Percentiles rank a stretch among this genome's conserved stretches.
Evolutionary conservation across 768 basidiomycete species (phyloP).

Genomic region (Fomitopsis serialis): DNA sequence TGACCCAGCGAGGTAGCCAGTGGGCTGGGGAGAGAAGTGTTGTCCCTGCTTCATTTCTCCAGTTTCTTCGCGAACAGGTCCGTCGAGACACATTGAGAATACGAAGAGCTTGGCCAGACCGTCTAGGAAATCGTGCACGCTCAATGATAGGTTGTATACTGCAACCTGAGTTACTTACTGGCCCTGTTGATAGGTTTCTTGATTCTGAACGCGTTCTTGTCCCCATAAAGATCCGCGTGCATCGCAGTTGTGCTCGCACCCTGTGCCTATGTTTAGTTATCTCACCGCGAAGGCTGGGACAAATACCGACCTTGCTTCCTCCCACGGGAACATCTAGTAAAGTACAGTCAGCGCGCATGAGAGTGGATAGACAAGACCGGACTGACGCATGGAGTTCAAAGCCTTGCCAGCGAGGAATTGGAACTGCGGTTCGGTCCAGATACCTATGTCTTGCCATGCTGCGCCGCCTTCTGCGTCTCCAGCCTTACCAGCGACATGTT

Average conservation of each 20-base stretch:
- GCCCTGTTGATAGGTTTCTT: conserved; percentile 67
- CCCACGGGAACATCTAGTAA: conserved; percentile 67
- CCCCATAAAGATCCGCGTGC: conserved; percentile 65
- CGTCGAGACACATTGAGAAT: conserved; percentile 86
- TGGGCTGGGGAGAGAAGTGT: conserved; percentile 4
- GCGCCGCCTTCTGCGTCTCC: conserved; percentile 54
- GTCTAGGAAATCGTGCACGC: conserved; percentile 33
- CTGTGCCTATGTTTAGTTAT: conserved; percentile 25
- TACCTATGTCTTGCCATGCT: conserved; percentile 79
- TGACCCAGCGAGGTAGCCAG: conserved; percentile 67
- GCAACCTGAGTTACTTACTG: conserved; percentile 34
- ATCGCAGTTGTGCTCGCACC: conserved; percentile 57
- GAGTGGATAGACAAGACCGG: not conserved
- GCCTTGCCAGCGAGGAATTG: conserved; percentile 78
- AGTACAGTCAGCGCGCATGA: not conserved
- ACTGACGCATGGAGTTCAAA: conserved; percentile 64
- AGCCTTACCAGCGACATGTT: conserved; percentile 55
- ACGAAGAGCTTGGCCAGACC: conserved; percentile 81
- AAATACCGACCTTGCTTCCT: conserved; percentile 45
- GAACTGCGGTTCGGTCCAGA: conserved; percentile 85
- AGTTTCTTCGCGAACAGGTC: conserved; percentile 45
- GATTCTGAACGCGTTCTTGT: conserved; percentile 51
- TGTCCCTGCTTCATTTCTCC: conserved; percentile 15
- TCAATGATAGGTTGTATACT: conserved; percentile 33
- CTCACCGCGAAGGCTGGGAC: not conserved